These are phyloP conservation scores for Cordyceps sp. DNA, from an alignment of 2,329 filamentous ascomycete species.

Conservation along the genomic window DNA sequence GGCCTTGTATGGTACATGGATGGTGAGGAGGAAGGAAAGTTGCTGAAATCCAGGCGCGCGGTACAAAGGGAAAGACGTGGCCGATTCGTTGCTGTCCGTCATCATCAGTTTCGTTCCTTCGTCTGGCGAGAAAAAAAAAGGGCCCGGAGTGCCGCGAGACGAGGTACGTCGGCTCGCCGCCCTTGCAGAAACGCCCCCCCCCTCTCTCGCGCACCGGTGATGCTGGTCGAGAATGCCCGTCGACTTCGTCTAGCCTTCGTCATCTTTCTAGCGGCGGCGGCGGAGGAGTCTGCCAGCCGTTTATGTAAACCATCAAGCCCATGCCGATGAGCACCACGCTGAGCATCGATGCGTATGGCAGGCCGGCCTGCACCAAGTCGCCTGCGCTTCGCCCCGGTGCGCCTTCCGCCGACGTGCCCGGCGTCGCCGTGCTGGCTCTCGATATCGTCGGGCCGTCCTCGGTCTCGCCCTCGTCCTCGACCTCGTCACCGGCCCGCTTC, in stretches of 20 bases:
- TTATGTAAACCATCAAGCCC: conserved; percentile 74
- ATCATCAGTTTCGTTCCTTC: no score
- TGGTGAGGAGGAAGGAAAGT: no score
- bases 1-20: no score
- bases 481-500: conserved; percentile 1
- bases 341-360: conserved; percentile 69
- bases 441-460: conserved; percentile 26
- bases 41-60: no score
- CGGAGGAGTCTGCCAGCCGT: conserved; percentile 50
- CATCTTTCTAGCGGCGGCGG: conserved; percentile 15
- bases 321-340: conserved; percentile 69
- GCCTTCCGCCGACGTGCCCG: conserved; percentile 20
- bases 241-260: conserved; percentile 1
- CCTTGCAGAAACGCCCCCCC: not conserved
- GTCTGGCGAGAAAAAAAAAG: no score
- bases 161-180: no score
- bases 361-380: conserved; percentile 29
- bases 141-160: no score
- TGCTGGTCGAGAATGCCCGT: no score
- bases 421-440: conserved; percentile 32
- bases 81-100: no score
- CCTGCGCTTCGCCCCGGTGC: conserved; percentile 26
- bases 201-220: no score
- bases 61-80: no score
- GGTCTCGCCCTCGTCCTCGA: conserved; percentile 13